Evolutionary conservation across 1,284 basidiomycete genomes (phyloP), one percentile per base, ranked within the genome.

Genomic region (Trichosporon faecale): DNA sequence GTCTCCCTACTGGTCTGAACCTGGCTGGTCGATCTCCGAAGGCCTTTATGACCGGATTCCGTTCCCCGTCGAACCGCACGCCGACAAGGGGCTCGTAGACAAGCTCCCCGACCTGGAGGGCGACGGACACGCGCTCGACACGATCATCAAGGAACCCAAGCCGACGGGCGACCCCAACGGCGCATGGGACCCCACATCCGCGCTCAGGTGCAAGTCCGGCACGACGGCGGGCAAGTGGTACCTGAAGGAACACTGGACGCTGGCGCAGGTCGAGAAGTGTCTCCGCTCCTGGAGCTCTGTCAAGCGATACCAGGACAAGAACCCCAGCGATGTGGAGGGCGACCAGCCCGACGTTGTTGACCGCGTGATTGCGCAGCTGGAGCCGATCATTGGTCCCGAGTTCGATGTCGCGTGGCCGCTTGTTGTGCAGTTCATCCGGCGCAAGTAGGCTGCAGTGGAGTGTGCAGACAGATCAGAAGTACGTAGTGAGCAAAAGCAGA

Each of bases 11-110:
- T 67, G 40, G 60, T 35, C 44, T 16, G 60, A 67, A 44, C 60
- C 93, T 0, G 93, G 93, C 2, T 86, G 93, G 18, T 87, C 86
- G 0, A 90, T 93, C 73, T 84, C 94, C 21, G 90, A 92, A 64
- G 86, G 87, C 11, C 88, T 91, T 74, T 86, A 94, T 0, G 83
- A 88, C 5, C 88, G 88, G 44, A 86, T 94, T 11, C 90, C 90
- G 0, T 86, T 88, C 70, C 88, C 91, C 0, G 77, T 82, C 69
- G 75, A 37, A 73, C 46, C 63, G 2, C 11, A 37, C 8, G 16
- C 57, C 16, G 16, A 25, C n/a, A 9, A 46, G 14, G n/a, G 11
- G 21, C 33, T 69, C 33, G 80, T 80, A 5, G 80, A 79, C 52
- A 74, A 76, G 21, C 85, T 85, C 73, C 78, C 80, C 65, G 80